Percentiles rank a stretch among this genome's conserved stretches.
Conservation (phyloP, 2,329 filamentous ascomycete genomes). For the Leptographium wingfieldii region DNA sequence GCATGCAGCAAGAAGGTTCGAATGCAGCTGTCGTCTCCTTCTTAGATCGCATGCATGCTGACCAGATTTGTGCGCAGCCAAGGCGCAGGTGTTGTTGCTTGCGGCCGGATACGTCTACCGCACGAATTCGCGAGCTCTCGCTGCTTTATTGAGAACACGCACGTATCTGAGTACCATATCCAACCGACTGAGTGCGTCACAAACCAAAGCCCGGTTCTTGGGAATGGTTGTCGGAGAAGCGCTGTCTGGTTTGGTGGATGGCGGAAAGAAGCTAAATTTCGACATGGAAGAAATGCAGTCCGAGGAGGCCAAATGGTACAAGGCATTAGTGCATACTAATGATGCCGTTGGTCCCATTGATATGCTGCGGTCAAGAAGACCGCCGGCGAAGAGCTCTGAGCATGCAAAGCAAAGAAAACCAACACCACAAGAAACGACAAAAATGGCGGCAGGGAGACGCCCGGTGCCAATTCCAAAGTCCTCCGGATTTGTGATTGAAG, state of each 20-base stretch:
- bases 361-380: slow-evolving; percentile 23
- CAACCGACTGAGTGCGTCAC: slow-evolving; percentile 69
- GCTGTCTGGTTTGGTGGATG: slow-evolving; percentile 49
- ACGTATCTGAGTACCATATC: slow-evolving; percentile 69
- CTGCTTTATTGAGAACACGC: slow-evolving; percentile 56
- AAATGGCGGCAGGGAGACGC: slow-evolving; percentile 15
- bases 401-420: slow-evolving; percentile 1
- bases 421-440: background rate
- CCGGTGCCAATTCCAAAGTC: slow-evolving; percentile 17
- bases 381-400: background rate
- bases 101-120: slow-evolving; percentile 64
- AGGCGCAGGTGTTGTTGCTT: slow-evolving; percentile 68
- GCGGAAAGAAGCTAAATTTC: slow-evolving; percentile 67
- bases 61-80: slow-evolving; percentile 37
- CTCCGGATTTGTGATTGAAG: slow-evolving; percentile 46
- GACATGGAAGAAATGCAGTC: slow-evolving; percentile 66
- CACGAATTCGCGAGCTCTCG: slow-evolving; percentile 50
- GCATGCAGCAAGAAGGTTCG: slow-evolving; percentile 78
- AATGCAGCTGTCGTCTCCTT: background rate
- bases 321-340: slow-evolving; percentile 46
- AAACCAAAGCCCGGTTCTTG: slow-evolving; percentile 62
- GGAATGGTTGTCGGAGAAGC: slow-evolving; percentile 81
- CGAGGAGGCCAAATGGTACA: slow-evolving; percentile 64
- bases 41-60: background rate
- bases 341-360: slow-evolving; percentile 51